Evolutionary conservation across 768 basidiomycete genomes (phyloP).

Genomic region (Daedaleopsis sinensis): DNA sequence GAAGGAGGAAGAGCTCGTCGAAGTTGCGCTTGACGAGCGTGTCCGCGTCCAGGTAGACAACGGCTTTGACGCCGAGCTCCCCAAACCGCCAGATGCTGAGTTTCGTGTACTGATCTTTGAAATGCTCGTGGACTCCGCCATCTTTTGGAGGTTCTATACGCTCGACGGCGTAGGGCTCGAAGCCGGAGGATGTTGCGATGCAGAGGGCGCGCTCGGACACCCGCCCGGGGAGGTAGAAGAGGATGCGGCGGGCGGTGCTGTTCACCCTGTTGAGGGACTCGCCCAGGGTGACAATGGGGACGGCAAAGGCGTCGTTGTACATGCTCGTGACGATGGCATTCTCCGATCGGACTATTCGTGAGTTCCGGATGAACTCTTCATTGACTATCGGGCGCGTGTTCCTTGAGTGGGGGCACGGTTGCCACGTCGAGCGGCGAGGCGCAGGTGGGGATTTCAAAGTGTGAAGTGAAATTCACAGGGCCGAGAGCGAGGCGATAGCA

Average conservation of each 20-base stretch:
- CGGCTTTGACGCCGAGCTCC: slow-evolving; percentile 30
- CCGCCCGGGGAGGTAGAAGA: slow-evolving; percentile 33
- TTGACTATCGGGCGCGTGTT: slow-evolving; percentile 18
- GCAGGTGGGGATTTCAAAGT: too few relatives aligned
- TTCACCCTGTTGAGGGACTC: slow-evolving; percentile 30
- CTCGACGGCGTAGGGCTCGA: slow-evolving; percentile 36
- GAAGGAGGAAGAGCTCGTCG: slow-evolving; percentile 43
- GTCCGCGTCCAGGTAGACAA: slow-evolving; percentile 43
- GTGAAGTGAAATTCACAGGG: too few relatives aligned
- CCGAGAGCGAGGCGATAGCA: too few relatives aligned
- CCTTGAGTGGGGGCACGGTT: background rate
- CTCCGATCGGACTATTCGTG: slow-evolving; percentile 4
- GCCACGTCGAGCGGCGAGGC: background rate
- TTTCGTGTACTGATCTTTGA: slow-evolving; percentile 45
- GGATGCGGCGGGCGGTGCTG: slow-evolving; percentile 33
- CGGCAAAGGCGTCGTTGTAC: slow-evolving; percentile 30
- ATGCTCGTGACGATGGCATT: slow-evolving; percentile 33
- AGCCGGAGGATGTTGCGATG: slow-evolving; percentile 38
- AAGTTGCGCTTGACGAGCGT: slow-evolving; percentile 43
- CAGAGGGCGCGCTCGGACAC: slow-evolving; percentile 41
- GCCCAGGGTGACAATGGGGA: slow-evolving; percentile 32
- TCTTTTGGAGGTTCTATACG: slow-evolving; percentile 39
- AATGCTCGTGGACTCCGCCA: slow-evolving; percentile 38
- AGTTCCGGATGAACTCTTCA: slow-evolving; percentile 2
- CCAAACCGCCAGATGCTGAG: slow-evolving; percentile 41